Evolutionary conservation across 1,139 yeast genomes (phyloP).

Genomic region (Magnusiomyces fungicola): DNA sequence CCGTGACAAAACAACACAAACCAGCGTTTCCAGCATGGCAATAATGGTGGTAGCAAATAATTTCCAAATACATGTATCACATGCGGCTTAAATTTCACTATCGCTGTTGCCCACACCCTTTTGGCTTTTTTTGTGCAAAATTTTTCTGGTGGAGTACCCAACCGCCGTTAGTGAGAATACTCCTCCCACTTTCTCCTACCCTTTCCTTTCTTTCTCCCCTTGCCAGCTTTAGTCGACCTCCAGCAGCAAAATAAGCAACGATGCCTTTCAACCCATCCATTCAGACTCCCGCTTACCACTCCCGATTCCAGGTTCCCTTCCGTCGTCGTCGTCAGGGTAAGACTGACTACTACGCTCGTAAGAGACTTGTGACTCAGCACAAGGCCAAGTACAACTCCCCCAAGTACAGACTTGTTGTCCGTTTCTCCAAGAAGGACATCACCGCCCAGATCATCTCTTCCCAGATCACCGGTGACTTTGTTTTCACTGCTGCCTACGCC

Average conservation of each 20-base stretch:
- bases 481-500: constrained; percentile 95
- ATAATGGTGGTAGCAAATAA: no score
- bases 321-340: constrained; percentile 99
- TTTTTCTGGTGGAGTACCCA: no score
- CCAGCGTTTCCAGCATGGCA: no score
- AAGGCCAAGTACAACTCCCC: constrained; percentile 99
- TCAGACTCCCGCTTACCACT: constrained; percentile 88
- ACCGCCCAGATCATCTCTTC: constrained; percentile 94
- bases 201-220: not conserved
- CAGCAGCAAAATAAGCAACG: not conserved
- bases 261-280: constrained; percentile 26
- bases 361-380: constrained; percentile 97
- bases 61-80: no score
- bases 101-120: no score
- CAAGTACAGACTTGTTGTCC: constrained; percentile 98
- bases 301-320: constrained; percentile 99
- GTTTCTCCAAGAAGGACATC: constrained; percentile 99
- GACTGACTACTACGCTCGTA: constrained; percentile 99
- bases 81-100: no score
- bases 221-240: not conserved
- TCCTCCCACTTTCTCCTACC: not conserved
- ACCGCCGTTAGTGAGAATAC: no score
- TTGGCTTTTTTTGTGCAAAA: no score
- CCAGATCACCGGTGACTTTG: constrained; percentile 94
- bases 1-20: no score